phyloP scores from a whole-genome alignment of 148 eudicot species.

The Heliamphora exappendiculata region DNA sequence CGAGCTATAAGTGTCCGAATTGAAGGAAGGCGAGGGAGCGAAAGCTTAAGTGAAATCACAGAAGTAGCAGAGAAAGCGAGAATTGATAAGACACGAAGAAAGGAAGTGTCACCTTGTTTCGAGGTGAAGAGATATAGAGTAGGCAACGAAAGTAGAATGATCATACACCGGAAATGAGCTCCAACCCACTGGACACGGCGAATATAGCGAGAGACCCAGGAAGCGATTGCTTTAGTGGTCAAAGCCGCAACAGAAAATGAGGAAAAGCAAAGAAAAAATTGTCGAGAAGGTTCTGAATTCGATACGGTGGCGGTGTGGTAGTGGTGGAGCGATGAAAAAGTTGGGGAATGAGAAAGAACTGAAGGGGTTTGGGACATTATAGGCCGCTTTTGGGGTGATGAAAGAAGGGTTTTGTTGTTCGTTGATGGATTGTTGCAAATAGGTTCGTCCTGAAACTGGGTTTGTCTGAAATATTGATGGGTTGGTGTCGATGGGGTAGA shows the following conservation, averaged over 20 bases:
- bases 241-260: slow-evolving; percentile 13
- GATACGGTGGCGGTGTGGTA: not conserved
- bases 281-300: slow-evolving; percentile 5
- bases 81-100: slow-evolving; percentile 14
- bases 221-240: slow-evolving; percentile 14
- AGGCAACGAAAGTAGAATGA: slow-evolving; percentile 31
- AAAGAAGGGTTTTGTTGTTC: slow-evolving; percentile 15
- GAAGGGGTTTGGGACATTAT: slow-evolving; percentile 46
- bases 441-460: slow-evolving; percentile 5
- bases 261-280: slow-evolving; percentile 8
- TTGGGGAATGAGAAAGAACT: slow-evolving; percentile 34
- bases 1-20: slow-evolving; percentile 15
- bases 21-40: slow-evolving; percentile 14
- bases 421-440: slow-evolving; percentile 19
- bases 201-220: slow-evolving; percentile 9
- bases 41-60: slow-evolving; percentile 16
- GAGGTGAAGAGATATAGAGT: slow-evolving; percentile 37
- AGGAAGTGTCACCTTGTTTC: slow-evolving; percentile 9
- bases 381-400: slow-evolving; percentile 45
- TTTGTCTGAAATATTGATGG: slow-evolving; percentile 15
- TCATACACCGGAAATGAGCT: slow-evolving; percentile 13
- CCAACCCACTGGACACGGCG: slow-evolving; percentile 13
- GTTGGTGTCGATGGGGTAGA: too few relatives aligned
- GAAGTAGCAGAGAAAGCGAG: slow-evolving; percentile 20
- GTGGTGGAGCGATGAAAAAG: slow-evolving; percentile 7